Evolutionary conservation across 306 rosid species (phyloP).

Genomic region (Prunus persica): DNA sequence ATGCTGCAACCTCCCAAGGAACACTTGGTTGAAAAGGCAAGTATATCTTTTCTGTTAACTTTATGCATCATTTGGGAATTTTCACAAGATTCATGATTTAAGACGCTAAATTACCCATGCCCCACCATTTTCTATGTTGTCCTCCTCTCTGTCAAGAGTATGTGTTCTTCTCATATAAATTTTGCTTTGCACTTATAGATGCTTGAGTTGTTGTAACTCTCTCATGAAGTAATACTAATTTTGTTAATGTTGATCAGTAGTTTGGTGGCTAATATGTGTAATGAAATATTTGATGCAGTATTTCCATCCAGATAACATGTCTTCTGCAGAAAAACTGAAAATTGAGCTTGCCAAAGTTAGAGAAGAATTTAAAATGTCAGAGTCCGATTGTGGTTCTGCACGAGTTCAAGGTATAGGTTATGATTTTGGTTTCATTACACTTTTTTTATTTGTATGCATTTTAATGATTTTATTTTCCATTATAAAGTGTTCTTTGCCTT

Average conservation of each 20-base stretch:
- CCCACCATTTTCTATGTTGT: background rate
- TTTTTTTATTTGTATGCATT: background rate
- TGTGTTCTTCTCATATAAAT: background rate
- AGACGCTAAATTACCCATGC: background rate
- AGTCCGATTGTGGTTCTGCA: constrained; percentile 89
- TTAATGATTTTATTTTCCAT: background rate
- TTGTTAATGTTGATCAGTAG: background rate
- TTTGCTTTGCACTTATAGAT: background rate
- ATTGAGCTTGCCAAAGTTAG: constrained; percentile 72
- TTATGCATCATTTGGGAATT: background rate
- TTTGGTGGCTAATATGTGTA: constrained; percentile 2
- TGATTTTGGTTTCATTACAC: background rate
- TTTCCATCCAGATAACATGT: constrained; percentile 91
- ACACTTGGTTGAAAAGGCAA: constrained; percentile 68
- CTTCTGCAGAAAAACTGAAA: constrained; percentile 79
- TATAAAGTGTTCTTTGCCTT: background rate
- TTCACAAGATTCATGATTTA: background rate
- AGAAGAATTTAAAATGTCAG: constrained; percentile 90
- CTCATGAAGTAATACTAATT: background rate
- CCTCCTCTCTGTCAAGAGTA: background rate
- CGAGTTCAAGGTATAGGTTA: constrained; percentile 79
- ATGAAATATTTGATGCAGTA: constrained; percentile 55
- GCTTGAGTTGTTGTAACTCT: background rate
- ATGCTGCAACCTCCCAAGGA: constrained; percentile 69
- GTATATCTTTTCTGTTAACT: background rate